Evolutionary conservation across 108 stramenopile genomes (phyloP), one percentile per base, ranked within the genome.

Genomic region (Cyclostephanos tholiformis): DNA sequence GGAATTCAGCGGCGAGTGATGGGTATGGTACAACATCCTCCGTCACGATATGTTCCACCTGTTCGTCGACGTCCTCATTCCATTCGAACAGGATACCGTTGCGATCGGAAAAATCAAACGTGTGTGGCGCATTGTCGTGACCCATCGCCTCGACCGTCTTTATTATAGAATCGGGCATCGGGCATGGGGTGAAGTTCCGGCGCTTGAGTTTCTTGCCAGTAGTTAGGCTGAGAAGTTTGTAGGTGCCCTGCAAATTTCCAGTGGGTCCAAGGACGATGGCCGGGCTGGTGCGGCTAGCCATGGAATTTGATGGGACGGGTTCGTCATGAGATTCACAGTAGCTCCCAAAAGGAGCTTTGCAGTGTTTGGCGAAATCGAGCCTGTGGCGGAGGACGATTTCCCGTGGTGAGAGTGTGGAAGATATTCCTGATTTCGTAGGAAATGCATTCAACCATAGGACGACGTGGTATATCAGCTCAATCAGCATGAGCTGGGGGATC

Each of bases 161-260:
- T n/a, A n/a, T n/a, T n/a, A n/a, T n/a, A n/a, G n/a, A n/a, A n/a
- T n/a, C n/a, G n/a, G n/a, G n/a, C n/a, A n/a, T n/a, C n/a, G n/a
- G n/a, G n/a, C n/a, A n/a, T n/a, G n/a, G 44, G 44, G 44, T 46
- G 13, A 46, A 46, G 13, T 46, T 35, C 3, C 76, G 66, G 14
- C 82, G 13, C 1, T 51, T 76, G n/a, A 83, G 22, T 0, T 51
- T 46, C 6, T 23, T 57, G 4, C 56, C 63, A 2, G 86, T 84
- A 7, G 16, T 36, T 0, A 86, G 20, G 27, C 58, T 14, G 0
- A 81, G 50, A 0, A 72, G 52, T 19, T 81, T 67, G 4, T 66
- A 32, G 0, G 71, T 57, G 6, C 86, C 86, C 41, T 84, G 76
- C 2, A 72, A 3, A 63, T 83, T 84, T 4, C 57, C 74, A 26